Base-by-base conservation (phyloP, 768 basidiomycete species). In the Suillus ampliporus region DNA sequence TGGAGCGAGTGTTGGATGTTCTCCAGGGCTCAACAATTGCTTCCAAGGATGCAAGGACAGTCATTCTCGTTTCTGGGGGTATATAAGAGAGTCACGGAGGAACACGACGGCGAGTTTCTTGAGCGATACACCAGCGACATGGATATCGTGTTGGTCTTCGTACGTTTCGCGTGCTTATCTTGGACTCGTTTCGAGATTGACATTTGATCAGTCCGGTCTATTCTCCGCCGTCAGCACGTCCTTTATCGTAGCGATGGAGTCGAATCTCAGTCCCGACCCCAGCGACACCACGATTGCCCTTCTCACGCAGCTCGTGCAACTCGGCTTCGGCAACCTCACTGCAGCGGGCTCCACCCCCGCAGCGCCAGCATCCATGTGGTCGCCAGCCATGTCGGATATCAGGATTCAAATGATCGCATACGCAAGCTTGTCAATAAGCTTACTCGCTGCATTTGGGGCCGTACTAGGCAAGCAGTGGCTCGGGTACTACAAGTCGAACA, bases 131-230 rank as follows among this genome's bases (percentile, higher is more conserved):
- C 58, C 23, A 58, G 62, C 37, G 62, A 64, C 31, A 62, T 70
- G 46, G 65, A 70, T 57, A 64, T 67, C 19, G 43, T 69, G 28
- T 53, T 71, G 2, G 60, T 71, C 50, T 71, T 71, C 58, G 70
- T 70, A 52, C 31, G 70, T 60, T 19, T 34, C 11, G n/a, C 44
- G 2, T 31, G 31, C 31, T 31, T 6, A 31, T 31, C 31, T 46
- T 46, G 21, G 10, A 9, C 5, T 21, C 34, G 6, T 40, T 17
- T 54, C 13, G 23, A 19, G 17, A 34, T 54, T 19, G 34, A 54
- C 10, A 9, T 54, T n/a, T 6, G 6, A 40, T 13, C 41, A 67
- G 65, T 52, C 65, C 35, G 61, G 61, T 43, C 53, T 67, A n/a
- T 67, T 67, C 43, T 65, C 60, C 2, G 65, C 44, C 28, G 61